Percentiles rank a stretch among this genome's conserved stretches.
phyloP scores from a whole-genome alignment of 768 basidiomycete genomes.

The Rhizopogon vulgaris region DNA sequence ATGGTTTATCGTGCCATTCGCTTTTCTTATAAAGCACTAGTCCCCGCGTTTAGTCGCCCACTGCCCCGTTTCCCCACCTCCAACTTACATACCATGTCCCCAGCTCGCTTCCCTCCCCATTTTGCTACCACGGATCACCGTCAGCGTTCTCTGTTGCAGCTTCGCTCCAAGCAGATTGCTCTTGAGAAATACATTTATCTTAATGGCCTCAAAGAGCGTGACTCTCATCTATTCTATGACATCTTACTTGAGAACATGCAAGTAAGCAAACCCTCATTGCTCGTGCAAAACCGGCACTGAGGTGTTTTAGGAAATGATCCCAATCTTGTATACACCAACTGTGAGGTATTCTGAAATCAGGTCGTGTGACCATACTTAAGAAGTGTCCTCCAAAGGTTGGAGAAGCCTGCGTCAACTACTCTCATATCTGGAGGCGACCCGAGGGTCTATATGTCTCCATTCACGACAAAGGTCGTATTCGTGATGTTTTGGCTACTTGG shows the following conservation, averaged over 20 bases:
- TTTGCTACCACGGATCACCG: conserved; percentile 45
- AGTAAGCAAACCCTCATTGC: conserved; percentile 26
- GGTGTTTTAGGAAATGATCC: conserved; percentile 44
- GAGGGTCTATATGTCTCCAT: conserved; percentile 60
- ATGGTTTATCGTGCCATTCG: neutral
- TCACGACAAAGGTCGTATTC: conserved; percentile 59
- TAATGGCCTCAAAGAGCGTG: conserved; percentile 54
- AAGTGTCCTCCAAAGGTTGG: conserved; percentile 40
- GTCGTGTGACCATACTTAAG: conserved; percentile 9
- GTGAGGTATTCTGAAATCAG: conserved; percentile 25
- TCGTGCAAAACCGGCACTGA: neutral
- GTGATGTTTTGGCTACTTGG: conserved; percentile 50
- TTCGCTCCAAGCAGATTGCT: conserved; percentile 47
- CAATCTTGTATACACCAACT: conserved; percentile 73
- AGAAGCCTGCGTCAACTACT: conserved; percentile 67
- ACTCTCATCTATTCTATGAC: conserved; percentile 61
- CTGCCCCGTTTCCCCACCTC: conserved; percentile 6
- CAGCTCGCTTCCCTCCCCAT: conserved; percentile 39
- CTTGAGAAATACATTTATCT: conserved; percentile 73
- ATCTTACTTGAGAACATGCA: conserved; percentile 56
- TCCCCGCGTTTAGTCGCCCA: conserved; percentile 7
- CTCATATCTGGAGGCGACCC: conserved; percentile 60
- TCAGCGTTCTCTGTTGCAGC: conserved; percentile 49
- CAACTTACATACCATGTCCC: conserved; percentile 21
- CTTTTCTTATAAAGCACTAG: conserved; percentile 7